Evolutionary conservation across 257 asterid genomes (phyloP).

Genomic region (Gentiana straminea): DNA sequence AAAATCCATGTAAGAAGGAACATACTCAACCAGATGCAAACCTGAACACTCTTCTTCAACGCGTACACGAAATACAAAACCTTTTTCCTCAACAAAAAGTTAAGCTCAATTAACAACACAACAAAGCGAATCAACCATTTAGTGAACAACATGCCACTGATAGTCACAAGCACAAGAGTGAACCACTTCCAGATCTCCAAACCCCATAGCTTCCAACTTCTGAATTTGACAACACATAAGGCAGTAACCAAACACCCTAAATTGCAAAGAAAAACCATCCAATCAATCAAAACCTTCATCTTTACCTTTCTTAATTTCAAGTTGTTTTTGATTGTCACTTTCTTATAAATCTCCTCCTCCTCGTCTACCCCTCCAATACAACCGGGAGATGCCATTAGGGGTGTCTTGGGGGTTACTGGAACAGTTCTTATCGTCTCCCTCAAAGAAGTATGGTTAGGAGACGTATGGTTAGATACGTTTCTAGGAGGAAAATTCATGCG

Average conservation of each 20-base stretch:
- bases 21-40: constrained; percentile 51
- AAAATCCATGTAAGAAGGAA: constrained; percentile 64
- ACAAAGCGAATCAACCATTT: constrained; percentile 47
- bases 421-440: constrained; percentile 29
- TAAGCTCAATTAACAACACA: constrained; percentile 66
- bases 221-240: constrained; percentile 34
- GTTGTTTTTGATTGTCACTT: constrained; percentile 56
- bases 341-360: constrained; percentile 73
- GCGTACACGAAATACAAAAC: constrained; percentile 77
- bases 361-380: constrained; percentile 46
- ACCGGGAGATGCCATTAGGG: constrained; percentile 49
- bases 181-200: constrained; percentile 66
- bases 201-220: constrained; percentile 31
- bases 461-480: constrained; percentile 27
- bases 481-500: constrained; percentile 12
- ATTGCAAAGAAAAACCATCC: constrained; percentile 50
- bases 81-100: constrained; percentile 57
- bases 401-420: constrained; percentile 47
- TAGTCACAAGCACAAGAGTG: constrained; percentile 57
- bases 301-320: constrained; percentile 51
- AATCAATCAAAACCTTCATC: constrained; percentile 47
- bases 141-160: constrained; percentile 64
- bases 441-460: constrained; percentile 31
- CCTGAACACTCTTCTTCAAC: constrained; percentile 60
- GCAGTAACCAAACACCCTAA: constrained; percentile 49